Base-by-base conservation (phyloP, 2,329 filamentous ascomycete species). In the Dactylella cylindrospora region DNA sequence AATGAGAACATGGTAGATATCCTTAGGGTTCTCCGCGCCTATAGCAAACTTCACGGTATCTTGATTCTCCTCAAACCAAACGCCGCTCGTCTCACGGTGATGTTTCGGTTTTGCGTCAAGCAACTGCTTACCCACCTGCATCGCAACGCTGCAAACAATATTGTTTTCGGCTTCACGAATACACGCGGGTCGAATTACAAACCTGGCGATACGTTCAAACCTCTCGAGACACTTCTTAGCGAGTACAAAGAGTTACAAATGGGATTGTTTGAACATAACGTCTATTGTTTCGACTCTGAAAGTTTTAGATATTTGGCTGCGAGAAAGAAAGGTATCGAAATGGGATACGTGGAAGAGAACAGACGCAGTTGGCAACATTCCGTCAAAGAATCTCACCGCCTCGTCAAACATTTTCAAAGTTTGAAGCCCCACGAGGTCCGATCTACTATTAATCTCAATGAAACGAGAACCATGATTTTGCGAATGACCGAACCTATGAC, bases 231-330 rank as follows among this genome's bases (percentile, higher is more conserved):
- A 0, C 64, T 75, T 0, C 62, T 75, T 5, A 39, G 28, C 0
- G 65, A 71, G 17, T 69, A 73, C 62, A 44, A 54, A 2, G 68
- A 72, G 12, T 54, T 74, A n/a, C 67, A 68, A 1, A 45, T 74
- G 3, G 54, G 49, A 0, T 67, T 75, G 2, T 66, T 65, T n/a
- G 62, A 65, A n/a, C 28, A 69, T 3, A 72, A 70, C 2, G 70
- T 68, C 0, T 77, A 73, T 53, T 76, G 73, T 60, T 76, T 76
- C 38, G 75, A 77, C 57, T 76, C 74, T 1, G 74, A 76, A 66
- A 73, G 72, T 28, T 76, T 76, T 55, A 73, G 74, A 3, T 76
- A 70, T 40, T 68, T 77, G 0, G 74, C 74, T 1, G 73, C 74
- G 0, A 59, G 60, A 28, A 73, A 73, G 55, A 65, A 72, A 7